A percentile compares a stretch with the other conserved stretches of the same genome.
phyloP scores from a whole-genome alignment of 208 protist genomes.

The Balamuthia mandrillaris region DNA sequence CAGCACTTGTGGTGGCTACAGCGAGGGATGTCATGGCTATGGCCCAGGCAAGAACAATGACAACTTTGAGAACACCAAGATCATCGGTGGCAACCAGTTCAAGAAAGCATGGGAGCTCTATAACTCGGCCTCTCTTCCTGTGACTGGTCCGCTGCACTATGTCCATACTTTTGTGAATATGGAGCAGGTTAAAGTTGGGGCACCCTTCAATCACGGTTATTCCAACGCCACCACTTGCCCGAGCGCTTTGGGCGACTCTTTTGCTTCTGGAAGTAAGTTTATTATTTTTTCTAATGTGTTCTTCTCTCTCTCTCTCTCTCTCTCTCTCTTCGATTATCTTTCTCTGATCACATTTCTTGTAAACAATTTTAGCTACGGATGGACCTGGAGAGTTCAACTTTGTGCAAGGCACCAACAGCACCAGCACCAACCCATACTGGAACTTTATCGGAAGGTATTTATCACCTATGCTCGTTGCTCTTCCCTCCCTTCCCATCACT shows the following conservation, averaged over 20 bases:
- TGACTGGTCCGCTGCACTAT: neutral
- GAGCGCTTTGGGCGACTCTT: conserved; percentile 44
- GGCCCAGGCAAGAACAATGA: conserved; percentile 46
- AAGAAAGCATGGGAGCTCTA: conserved; percentile 22
- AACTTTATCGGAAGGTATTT: too few species aligned
- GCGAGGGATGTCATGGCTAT: conserved; percentile 46
- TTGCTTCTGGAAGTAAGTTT: conserved; percentile 36
- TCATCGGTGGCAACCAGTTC: conserved; percentile 53
- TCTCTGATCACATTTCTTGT: too few species aligned
- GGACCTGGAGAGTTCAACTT: conserved; percentile 65
- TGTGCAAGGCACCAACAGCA: conserved; percentile 54
- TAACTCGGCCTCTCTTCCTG: neutral
- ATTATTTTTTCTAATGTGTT: neutral
- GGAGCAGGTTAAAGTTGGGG: neutral
- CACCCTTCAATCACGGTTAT: neutral
- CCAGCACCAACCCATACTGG: conserved; percentile 55
- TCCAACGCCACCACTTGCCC: neutral
- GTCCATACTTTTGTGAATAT: conserved; percentile 12
- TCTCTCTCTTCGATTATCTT: too few species aligned
- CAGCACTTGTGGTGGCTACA: conserved; percentile 48
- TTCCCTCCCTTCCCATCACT: too few species aligned
- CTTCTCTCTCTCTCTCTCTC: too few species aligned
- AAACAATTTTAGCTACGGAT: too few species aligned
- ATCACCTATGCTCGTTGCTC: too few species aligned
- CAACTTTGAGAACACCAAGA: conserved; percentile 48